Percentiles rank a stretch among this genome's conserved stretches.
These are phyloP conservation scores for Xylariomycetidae sp. DNA, from an alignment of 2,329 filamentous ascomycete species.

Conservation along the genomic window DNA sequence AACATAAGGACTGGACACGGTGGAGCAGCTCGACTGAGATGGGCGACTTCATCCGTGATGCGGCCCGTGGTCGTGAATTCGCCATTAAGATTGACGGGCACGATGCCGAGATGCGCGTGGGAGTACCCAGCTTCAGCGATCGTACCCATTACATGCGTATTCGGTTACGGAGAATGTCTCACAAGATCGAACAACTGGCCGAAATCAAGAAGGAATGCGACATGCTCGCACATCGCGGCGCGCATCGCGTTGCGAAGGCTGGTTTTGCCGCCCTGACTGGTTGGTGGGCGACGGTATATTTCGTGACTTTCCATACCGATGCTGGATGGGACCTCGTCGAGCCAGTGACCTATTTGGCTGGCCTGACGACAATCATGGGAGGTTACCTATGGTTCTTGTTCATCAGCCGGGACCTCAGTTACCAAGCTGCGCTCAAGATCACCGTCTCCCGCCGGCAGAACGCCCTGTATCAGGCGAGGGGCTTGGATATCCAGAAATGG, in stretches of 20 bases:
- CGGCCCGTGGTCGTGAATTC: conserved; percentile 79
- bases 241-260: conserved; percentile 72
- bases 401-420: conserved; percentile 84
- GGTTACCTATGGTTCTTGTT: conserved; percentile 94
- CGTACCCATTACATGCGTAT: conserved; percentile 85
- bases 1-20: conserved; percentile 66
- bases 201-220: conserved; percentile 81
- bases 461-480: conserved; percentile 68
- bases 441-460: conserved; percentile 76
- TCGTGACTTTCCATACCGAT: conserved; percentile 65
- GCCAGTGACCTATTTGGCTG: conserved; percentile 83
- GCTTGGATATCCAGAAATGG: conserved; percentile 75
- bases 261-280: conserved; percentile 68
- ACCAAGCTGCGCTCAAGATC: conserved; percentile 80
- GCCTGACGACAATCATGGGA: conserved; percentile 79
- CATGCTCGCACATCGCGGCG: conserved; percentile 67
- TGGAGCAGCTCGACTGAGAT: conserved; percentile 89
- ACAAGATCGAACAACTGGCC: conserved; percentile 63
- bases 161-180: conserved; percentile 66
- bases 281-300: conserved; percentile 84
- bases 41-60: conserved; percentile 90
- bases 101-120: conserved; percentile 62
- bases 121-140: conserved; percentile 83
- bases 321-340: conserved; percentile 90
- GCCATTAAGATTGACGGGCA: conserved; percentile 74